phyloP scores from a whole-genome alignment of 2,329 filamentous ascomycete species.

The Alternaria dauci region DNA sequence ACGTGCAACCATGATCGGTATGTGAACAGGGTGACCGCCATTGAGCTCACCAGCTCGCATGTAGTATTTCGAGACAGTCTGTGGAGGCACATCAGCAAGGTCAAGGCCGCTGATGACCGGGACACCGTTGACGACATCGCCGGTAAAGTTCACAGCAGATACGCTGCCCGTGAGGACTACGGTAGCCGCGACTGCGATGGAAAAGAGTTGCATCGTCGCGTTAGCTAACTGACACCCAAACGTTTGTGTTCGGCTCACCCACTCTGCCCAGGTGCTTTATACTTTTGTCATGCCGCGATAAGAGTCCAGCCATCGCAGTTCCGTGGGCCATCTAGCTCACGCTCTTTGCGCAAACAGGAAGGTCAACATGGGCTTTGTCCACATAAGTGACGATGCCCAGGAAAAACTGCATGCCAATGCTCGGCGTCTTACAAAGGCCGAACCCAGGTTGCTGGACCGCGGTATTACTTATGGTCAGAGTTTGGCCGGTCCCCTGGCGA shows the following conservation, averaged over 20 bases:
- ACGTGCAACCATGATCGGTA: slow-evolving; percentile 51
- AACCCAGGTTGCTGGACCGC: slow-evolving; percentile 1
- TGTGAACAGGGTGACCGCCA: slow-evolving; percentile 49
- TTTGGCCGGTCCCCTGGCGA: background rate
- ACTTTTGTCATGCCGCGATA: slow-evolving; percentile 25
- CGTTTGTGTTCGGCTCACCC: background rate
- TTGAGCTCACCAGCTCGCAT: slow-evolving; percentile 51
- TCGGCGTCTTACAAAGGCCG: slow-evolving; percentile 2
- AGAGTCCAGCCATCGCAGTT: slow-evolving; percentile 11
- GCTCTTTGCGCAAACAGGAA: slow-evolving; percentile 41
- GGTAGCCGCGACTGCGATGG: slow-evolving; percentile 26
- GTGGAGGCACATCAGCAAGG: slow-evolving; percentile 48
- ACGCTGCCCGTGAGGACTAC: slow-evolving; percentile 29
- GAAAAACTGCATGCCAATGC: slow-evolving; percentile 19
- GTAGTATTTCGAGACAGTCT: slow-evolving; percentile 49
- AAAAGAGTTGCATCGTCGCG: slow-evolving; percentile 37
- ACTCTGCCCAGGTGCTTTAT: slow-evolving; percentile 14
- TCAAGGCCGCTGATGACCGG: slow-evolving; percentile 47
- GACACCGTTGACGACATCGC: slow-evolving; percentile 45
- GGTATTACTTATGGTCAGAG: background rate
- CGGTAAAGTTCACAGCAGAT: slow-evolving; percentile 40
- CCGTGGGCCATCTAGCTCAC: slow-evolving; percentile 10
- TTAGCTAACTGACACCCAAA: slow-evolving; percentile 6
- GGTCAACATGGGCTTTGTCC: slow-evolving; percentile 27
- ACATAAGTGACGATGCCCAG: slow-evolving; percentile 43